Base-by-base conservation (phyloP, 805 yeast species). In the Wickerhamiella azyma region DNA sequence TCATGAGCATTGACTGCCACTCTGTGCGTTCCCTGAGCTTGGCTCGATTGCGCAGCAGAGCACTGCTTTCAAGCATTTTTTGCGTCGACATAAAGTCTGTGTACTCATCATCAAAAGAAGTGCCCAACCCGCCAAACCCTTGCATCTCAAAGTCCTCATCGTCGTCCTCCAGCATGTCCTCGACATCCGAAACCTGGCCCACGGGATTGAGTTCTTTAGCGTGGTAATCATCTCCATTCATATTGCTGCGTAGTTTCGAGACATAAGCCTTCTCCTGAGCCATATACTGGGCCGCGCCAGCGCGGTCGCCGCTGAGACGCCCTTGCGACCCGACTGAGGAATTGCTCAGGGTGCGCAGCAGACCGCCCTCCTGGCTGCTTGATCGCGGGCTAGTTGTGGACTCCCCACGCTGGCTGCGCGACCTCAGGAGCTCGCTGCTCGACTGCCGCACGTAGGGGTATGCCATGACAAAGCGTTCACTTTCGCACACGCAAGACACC, bases 1-100 rank as follows among this genome's bases (percentile, higher is more conserved):
- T 74, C 9, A 83, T 74, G 41, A 92, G 69, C 94, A 92, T 85
- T 0, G 89, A 75, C 63, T 92, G 97, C 98, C 98, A 92, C 63
- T 86, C 95, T 10, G 88, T 67, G 41, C 97, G 71, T 58, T 86
- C 96, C 9, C 77, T 50, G 45, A 60, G 52, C 39, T 58, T 55
- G 18, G 64, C 63, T 2, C 62, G 59, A 26, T 53, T 56, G 36
- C 58, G 56, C 14, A 60, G 49, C 17, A 59, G 61, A 21, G 56
- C 52, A 19, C 50, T 49, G 13, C 53, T 44, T 35, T 53, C 53
- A n/a, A 57, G 49, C 19, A 52, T 44, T 13, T 55, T 53, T 29
- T 55, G 48, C 3, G 48, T 47, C 8, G 53, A 37, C 17, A 51
- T 52, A 18, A 55, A 42, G 28, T 55, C 56, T 37, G 57, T 52